Base-by-base conservation (phyloP, 2,329 filamentous ascomycete species). In the Fusarium phyllophilum region DNA sequence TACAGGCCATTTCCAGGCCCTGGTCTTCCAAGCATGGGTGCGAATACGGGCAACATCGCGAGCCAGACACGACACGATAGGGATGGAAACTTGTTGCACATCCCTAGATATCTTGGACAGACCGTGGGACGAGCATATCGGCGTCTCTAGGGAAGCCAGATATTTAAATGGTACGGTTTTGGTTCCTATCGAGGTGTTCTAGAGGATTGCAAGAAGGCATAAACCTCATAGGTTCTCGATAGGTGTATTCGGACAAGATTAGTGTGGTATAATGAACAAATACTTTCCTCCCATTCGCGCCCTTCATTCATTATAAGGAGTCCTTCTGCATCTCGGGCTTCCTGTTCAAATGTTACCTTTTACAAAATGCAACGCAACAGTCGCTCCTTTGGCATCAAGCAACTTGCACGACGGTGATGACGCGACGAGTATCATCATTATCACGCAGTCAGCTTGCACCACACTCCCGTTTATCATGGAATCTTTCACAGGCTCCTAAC, bases 381-480 rank as follows among this genome's bases (percentile, higher is more conserved):
- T 52, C 41, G 26, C 36, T 52, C 31, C 39, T 49, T 67, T 44
- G 31, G 41, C 36, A 56, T 59, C 62, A 24, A 39, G 34, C 24
- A 39, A 54, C 29, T 33, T 42, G 39, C 42, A 39, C 52, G 15
- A n/a, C 48, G 34, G 45, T 59, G 66, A 78, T 77, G 74, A 76
- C 73, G 65, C 64, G 66, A 78, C 66, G 56, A 60, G 49, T 44
- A 52, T 64, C 67, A 69, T 65, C 68, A 51, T 61, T 75, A 69
- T 69, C 67, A 75, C 66, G 55, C 66, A 62, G 67, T 70, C 58
- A 65, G 62, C 58, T 72, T 69, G 72, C 72, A 68, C 54, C 75
- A 75, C 66, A 70, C 59, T 66, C 49, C 66, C 68, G 68, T 72
- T 73, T 75, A 63, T 66, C 56, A 77, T 76, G 65, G 61, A 70